A percentile compares a stretch with the other conserved stretches of the same genome.
Conservation (phyloP, 225 moss, liverwort and hornwort species). For the Marchantia paleacea region DNA sequence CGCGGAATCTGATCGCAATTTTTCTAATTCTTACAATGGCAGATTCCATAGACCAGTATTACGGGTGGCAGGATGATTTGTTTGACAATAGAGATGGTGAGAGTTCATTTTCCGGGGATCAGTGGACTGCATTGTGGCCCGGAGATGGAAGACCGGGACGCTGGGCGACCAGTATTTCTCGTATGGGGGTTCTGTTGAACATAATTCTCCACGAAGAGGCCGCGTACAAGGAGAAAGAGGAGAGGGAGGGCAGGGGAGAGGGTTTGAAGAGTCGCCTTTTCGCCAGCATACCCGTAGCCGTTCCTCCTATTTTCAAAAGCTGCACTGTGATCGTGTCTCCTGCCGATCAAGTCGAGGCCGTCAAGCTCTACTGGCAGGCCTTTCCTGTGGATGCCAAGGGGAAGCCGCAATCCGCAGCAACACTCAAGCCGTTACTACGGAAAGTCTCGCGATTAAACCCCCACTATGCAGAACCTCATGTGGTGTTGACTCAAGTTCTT, state of each 20-base stretch:
- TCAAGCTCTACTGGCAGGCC: slow-evolving; percentile 71
- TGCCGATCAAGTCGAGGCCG: slow-evolving; percentile 43
- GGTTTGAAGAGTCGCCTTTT: slow-evolving; percentile 37
- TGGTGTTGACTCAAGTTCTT: slow-evolving; percentile 64
- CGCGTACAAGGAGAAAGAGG: slow-evolving; percentile 33
- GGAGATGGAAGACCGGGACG: slow-evolving; percentile 75
- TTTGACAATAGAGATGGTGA: slow-evolving; percentile 68
- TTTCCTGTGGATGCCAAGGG: slow-evolving; percentile 24
- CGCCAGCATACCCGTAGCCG: slow-evolving; percentile 33
- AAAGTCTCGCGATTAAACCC: slow-evolving; percentile 45
- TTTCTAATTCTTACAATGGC: slow-evolving; percentile 79
- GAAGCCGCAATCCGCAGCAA: slow-evolving; percentile 36
- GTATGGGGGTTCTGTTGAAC: slow-evolving; percentile 65
- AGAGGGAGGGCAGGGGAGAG: slow-evolving; percentile 11
- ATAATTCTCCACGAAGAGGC: slow-evolving; percentile 65
- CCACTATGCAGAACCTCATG: slow-evolving; percentile 59
- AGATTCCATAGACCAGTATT: slow-evolving; percentile 73
- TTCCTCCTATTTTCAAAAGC: slow-evolving; percentile 57
- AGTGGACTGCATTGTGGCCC: slow-evolving; percentile 67
- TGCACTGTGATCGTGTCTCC: slow-evolving; percentile 55
- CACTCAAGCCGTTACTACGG: slow-evolving; percentile 42
- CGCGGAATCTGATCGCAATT: slow-evolving; percentile 63
- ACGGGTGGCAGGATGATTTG: slow-evolving; percentile 73
- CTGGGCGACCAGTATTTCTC: slow-evolving; percentile 48
- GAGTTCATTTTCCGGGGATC: slow-evolving; percentile 36